Evolutionary conservation across 345 rosid species (phyloP), one percentile per base, ranked within the genome.

Genomic region (Acer saccharum): DNA sequence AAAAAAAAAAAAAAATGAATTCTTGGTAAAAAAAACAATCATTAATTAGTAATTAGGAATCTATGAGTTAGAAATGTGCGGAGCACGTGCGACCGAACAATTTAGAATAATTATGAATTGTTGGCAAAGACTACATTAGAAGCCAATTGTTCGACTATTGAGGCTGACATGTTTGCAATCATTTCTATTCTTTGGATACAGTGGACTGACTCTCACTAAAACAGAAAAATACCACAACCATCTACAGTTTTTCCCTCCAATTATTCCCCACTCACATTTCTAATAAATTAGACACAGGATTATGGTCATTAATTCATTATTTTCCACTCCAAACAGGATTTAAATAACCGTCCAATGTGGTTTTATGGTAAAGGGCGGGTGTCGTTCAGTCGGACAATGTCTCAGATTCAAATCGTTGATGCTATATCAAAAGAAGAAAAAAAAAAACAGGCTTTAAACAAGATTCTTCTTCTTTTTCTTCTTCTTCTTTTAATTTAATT

Each of bases 111-210:
- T 60, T 60, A 60, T 60, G 10, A 54, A 50, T 43, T 43, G 46
- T 6, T 54, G 58, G 32, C 32, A 14, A 54, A 50, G 52, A 11
- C 48, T 7, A 7, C 10, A 72, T 20, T 16, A 32, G 17, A 72
- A n/a, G 65, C 14, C 43, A 27, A 18, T 18, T 6, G 39, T 11
- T 46, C 17, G 32, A 55, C 74, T 27, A 3, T 62, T 73, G 43
- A 63, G 68, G 76, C 68, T 73, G 76, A 73, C 58, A 62, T 44
- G 60, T 11, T 48, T 23, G 68, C 44, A 62, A 73, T 44, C 16
- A 62, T 73, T 62, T 60, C 64, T 60, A 60, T 60, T 60, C 27
- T 32, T 27, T 23, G 27, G 20, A 5, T 61, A 46, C 52, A 62
- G 68, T 35, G 39, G 39, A 35, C 10, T 43, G 16, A 41, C 41